phyloP scores from a whole-genome alignment of 495 filamentous ascomycete genomes.

The Pseudoneurospora amorphoporcata region DNA sequence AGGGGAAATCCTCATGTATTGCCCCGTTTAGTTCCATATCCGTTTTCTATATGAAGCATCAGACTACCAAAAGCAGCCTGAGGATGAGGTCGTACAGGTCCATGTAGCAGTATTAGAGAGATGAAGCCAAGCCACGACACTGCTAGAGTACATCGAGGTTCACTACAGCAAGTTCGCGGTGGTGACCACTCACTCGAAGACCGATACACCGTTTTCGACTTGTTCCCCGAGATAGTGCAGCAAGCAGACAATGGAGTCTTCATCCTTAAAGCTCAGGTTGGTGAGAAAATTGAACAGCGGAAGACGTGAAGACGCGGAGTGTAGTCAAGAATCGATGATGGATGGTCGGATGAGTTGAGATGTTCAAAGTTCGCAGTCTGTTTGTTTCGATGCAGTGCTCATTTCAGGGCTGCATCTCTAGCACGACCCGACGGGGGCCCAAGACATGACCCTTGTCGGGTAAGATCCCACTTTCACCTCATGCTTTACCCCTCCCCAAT shows the following conservation, averaged over 20 bases:
- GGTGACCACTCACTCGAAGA: neutral
- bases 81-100: neutral
- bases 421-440: neutral
- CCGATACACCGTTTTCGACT: neutral
- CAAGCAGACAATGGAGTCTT: neutral
- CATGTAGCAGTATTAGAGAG: neutral
- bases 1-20: neutral
- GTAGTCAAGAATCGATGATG: neutral
- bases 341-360: neutral
- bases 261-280: neutral
- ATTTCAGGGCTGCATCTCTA: neutral
- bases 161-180: neutral
- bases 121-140: neutral
- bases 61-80: neutral
- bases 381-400: neutral
- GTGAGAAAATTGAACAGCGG: neutral
- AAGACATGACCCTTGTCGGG: neutral
- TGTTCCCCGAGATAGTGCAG: neutral
- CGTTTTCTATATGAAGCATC: neutral
- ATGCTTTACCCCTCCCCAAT: neutral
- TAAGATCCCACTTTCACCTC: neutral
- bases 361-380: neutral
- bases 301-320: neutral
- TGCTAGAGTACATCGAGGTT: neutral
- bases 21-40: neutral